Conservation (phyloP, 768 basidiomycete species). For the Neoboletus magnificus region DNA sequence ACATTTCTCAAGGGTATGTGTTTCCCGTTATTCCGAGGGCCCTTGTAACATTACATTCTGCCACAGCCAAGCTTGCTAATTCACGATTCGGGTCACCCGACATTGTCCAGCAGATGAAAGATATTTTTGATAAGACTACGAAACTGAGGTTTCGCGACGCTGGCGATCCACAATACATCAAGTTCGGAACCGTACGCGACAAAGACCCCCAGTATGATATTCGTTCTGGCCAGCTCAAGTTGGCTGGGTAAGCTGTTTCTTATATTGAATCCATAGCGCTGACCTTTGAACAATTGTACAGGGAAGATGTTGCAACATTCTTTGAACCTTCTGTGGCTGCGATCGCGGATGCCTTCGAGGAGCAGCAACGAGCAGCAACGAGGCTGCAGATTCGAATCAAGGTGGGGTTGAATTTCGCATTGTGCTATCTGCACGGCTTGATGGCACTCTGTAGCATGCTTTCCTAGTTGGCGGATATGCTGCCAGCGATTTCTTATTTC, state of each 20-base stretch:
- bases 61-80: slow-evolving; percentile 26
- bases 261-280: neutral
- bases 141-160: slow-evolving; percentile 41
- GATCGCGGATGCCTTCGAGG: slow-evolving; percentile 33
- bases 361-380: slow-evolving; percentile 22
- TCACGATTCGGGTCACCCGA: slow-evolving; percentile 29
- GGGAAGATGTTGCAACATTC: slow-evolving; percentile 35
- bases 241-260: slow-evolving; percentile 31
- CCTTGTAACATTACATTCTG: neutral
- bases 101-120: slow-evolving; percentile 32
- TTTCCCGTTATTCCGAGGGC: neutral
- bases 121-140: slow-evolving; percentile 34
- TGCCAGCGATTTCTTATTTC: slow-evolving; percentile 45
- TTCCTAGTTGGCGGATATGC: slow-evolving; percentile 53
- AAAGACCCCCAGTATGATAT: slow-evolving; percentile 35
- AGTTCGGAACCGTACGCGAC: slow-evolving; percentile 36
- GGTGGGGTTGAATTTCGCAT: neutral
- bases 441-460: slow-evolving; percentile 24
- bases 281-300: slow-evolving; percentile 1
- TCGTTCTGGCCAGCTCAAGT: slow-evolving; percentile 34
- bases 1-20: slow-evolving; percentile 27
- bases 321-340: slow-evolving; percentile 42
- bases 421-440: neutral
- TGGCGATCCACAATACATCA: slow-evolving; percentile 35
- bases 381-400: slow-evolving; percentile 26